Conservation (phyloP, 257 asterid species). For the Rehmannia glutinosa region DNA sequence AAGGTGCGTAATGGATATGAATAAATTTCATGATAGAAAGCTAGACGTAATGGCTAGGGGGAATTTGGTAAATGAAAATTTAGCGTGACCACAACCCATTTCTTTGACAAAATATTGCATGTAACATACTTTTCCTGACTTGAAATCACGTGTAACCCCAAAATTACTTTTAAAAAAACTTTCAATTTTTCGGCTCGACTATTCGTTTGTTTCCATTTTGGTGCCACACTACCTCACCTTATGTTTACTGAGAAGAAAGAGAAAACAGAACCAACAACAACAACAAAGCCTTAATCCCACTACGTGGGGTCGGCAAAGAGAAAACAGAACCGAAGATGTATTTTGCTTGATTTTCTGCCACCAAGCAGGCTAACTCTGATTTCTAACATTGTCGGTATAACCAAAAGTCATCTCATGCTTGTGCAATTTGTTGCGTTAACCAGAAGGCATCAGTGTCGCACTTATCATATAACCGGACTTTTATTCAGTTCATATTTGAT, state of each 20-base stretch:
- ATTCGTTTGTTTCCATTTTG: too few relatives aligned
- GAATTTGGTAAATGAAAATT: not conserved
- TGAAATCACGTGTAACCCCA: conserved; percentile 2
- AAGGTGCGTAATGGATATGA: conserved; percentile 41
- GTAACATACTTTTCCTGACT: not conserved
- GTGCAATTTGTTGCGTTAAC: not conserved
- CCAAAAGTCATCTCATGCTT: not conserved
- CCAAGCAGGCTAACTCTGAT: not conserved
- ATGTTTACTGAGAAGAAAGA: not conserved
- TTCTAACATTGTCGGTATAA: not conserved
- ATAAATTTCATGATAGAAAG: not conserved
- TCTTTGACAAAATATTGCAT: not conserved
- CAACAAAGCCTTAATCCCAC: too few relatives aligned
- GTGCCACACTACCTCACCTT: not conserved
- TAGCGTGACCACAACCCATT: not conserved
- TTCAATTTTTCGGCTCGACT: not conserved
- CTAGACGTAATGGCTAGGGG: not conserved
- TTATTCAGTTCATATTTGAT: not conserved
- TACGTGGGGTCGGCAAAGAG: too few relatives aligned
- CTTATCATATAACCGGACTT: not conserved
- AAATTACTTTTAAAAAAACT: not conserved
- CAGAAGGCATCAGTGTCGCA: not conserved
- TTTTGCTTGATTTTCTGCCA: not conserved
- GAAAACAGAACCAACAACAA: not conserved
- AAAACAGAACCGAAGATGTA: not conserved